Conservation (phyloP, 106 monocot genomes). For the Dendrobium catenatum region DNA sequence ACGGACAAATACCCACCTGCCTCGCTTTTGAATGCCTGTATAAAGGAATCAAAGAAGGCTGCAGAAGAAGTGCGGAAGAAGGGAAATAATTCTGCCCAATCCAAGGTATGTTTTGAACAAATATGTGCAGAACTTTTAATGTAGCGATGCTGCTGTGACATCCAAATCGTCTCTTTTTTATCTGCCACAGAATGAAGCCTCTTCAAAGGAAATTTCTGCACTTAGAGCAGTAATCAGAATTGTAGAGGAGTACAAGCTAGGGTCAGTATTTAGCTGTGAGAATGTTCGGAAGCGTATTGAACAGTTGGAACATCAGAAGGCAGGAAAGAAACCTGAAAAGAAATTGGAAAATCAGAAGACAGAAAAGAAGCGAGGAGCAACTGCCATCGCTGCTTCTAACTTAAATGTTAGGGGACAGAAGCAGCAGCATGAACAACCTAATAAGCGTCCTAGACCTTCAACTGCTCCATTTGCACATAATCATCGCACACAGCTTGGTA, state of each 20-base stretch:
- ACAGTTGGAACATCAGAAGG: slow-evolving; percentile 38
- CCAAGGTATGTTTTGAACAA: slow-evolving; percentile 27
- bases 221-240: slow-evolving; percentile 37
- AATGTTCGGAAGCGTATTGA: slow-evolving; percentile 34
- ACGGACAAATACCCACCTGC: neutral
- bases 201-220: slow-evolving; percentile 45
- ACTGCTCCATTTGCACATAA: neutral
- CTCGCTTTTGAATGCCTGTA: slow-evolving; percentile 7
- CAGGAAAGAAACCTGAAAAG: neutral
- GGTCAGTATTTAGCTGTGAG: slow-evolving; percentile 36
- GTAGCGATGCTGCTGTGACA: neutral
- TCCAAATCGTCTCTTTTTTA: neutral
- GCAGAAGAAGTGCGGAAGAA: slow-evolving; percentile 44
- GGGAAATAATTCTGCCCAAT: slow-evolving; percentile 38
- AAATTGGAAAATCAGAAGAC: slow-evolving; percentile 31
- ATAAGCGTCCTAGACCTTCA: slow-evolving; percentile 24
- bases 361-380: slow-evolving; percentile 8
- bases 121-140: neutral
- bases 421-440: slow-evolving; percentile 20
- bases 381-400: slow-evolving; percentile 11
- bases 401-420: slow-evolving; percentile 7
- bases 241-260: slow-evolving; percentile 52
- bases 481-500: neutral
- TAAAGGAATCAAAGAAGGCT: slow-evolving; percentile 37
- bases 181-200: slow-evolving; percentile 56